A percentile compares a stretch with the other conserved stretches of the same genome.
Conservation (phyloP, 805 yeast genomes). For the Saturnispora galanensis region DNA sequence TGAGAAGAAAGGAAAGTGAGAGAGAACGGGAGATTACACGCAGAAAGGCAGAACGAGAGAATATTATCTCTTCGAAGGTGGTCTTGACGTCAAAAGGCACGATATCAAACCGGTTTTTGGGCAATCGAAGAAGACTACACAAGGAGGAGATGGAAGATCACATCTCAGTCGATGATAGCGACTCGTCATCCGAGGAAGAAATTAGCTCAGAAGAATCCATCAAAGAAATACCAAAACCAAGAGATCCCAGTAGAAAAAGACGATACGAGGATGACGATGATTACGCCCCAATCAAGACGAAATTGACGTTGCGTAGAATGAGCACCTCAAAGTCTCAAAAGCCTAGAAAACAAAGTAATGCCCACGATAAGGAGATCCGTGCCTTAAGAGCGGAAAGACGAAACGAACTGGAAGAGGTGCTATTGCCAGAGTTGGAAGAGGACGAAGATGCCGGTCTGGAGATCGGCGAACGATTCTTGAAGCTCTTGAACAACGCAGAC, state of each 20-base stretch:
- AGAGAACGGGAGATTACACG: conserved; percentile 6
- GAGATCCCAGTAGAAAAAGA: conserved; percentile 13
- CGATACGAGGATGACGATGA: conserved; percentile 43
- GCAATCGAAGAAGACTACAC: conserved; percentile 8
- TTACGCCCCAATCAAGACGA: conserved; percentile 16
- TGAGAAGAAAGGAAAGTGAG: not conserved
- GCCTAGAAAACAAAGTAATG: not conserved
- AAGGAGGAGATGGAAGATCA: too few relatives aligned
- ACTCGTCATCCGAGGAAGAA: not conserved
- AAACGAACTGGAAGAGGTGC: conserved; percentile 28
- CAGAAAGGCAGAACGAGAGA: conserved; percentile 13
- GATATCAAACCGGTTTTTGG: conserved; percentile 18
- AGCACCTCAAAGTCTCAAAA: too few relatives aligned
- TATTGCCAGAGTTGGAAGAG: conserved; percentile 20
- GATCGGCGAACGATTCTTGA: conserved; percentile 58
- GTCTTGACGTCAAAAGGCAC: conserved; percentile 13
- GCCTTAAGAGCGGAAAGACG: conserved; percentile 12
- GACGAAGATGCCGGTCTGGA: conserved; percentile 24
- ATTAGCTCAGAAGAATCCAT: not conserved
- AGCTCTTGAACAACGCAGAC: conserved; percentile 72
- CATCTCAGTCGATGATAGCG: too few relatives aligned
- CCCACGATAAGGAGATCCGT: not conserved
- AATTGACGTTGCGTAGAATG: not conserved
- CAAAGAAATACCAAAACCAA: conserved; percentile 1
- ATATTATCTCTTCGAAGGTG: conserved; percentile 23